These are phyloP conservation scores for Neurospora terricola DNA, from an alignment of 495 filamentous ascomycete genomes.

Conservation along the genomic window DNA sequence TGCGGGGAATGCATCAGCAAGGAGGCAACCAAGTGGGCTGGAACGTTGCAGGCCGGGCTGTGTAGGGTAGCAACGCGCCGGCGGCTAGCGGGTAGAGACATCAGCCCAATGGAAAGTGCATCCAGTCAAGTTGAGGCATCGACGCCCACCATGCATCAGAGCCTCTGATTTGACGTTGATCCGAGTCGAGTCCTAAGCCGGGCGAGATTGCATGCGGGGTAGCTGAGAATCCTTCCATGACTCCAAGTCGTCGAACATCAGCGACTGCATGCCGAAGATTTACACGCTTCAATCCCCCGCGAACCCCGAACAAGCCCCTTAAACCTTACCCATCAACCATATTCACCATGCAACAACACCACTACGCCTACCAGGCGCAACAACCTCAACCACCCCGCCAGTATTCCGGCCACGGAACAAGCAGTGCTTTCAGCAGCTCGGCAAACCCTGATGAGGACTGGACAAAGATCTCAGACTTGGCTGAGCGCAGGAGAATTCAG, in stretches of 20 bases:
- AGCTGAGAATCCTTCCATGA: not conserved
- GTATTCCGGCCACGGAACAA: constrained; percentile 62
- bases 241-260: not conserved
- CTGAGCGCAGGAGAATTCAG: constrained; percentile 88
- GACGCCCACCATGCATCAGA: too few species aligned
- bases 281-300: not conserved
- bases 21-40: too few species aligned
- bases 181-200: not conserved
- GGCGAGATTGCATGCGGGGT: not conserved
- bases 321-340: constrained; percentile 17
- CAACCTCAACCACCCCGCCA: constrained; percentile 38
- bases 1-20: too few species aligned
- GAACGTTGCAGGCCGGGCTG: not conserved
- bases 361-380: constrained; percentile 32
- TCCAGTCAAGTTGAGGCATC: not conserved
- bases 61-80: not conserved
- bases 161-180: too few species aligned
- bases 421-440: constrained; percentile 92
- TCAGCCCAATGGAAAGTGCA: not conserved
- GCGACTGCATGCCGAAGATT: not conserved
- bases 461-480: constrained; percentile 98
- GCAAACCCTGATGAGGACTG: constrained; percentile 97
- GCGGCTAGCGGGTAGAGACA: not conserved
- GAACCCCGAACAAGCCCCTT: not conserved
- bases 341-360: constrained; percentile 36